These are phyloP conservation scores for Beauveria bassiana DNA, from an alignment of 2,329 filamentous ascomycete genomes.

Conservation along the genomic window DNA sequence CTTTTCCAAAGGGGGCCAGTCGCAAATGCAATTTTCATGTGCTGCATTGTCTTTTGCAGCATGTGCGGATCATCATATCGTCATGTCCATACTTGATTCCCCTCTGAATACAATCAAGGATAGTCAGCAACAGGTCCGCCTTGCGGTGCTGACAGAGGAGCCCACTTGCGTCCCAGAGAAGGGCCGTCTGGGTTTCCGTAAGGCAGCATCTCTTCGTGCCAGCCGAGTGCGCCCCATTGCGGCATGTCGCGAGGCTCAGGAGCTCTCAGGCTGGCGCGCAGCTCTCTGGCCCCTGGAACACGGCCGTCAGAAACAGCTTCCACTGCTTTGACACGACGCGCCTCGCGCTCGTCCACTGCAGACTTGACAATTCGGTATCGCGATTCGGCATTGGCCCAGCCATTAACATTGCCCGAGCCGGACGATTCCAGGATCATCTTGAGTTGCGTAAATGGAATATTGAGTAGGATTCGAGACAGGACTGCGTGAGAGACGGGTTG, in stretches of 20 bases:
- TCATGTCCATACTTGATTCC: constrained; percentile 3
- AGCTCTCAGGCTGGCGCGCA: constrained; percentile 29
- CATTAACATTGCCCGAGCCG: constrained; percentile 42
- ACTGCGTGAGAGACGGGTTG: constrained; percentile 34
- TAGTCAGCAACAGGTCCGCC: constrained; percentile 22
- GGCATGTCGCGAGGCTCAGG: constrained; percentile 32
- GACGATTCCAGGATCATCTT: constrained; percentile 56
- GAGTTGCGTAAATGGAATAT: constrained; percentile 60
- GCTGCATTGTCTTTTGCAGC: background rate
- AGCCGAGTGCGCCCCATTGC: constrained; percentile 40
- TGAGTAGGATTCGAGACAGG: constrained; percentile 61
- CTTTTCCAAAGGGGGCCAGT: background rate
- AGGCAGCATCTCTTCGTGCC: constrained; percentile 36
- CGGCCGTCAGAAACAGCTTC: constrained; percentile 32
- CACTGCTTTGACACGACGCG: constrained; percentile 39
- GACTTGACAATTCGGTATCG: constrained; percentile 41
- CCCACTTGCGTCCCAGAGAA: constrained; percentile 36
- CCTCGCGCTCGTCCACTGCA: constrained; percentile 51
- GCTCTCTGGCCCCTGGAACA: constrained; percentile 27
- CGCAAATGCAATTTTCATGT: constrained; percentile 3
- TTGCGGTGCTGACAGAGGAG: constrained; percentile 26
- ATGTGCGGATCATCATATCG: background rate
- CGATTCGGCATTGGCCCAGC: constrained; percentile 40
- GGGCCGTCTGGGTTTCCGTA: constrained; percentile 34
- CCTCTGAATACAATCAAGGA: constrained; percentile 19